Conservation (phyloP, 1,284 basidiomycete genomes). For the Entoloma clypeatum region DNA sequence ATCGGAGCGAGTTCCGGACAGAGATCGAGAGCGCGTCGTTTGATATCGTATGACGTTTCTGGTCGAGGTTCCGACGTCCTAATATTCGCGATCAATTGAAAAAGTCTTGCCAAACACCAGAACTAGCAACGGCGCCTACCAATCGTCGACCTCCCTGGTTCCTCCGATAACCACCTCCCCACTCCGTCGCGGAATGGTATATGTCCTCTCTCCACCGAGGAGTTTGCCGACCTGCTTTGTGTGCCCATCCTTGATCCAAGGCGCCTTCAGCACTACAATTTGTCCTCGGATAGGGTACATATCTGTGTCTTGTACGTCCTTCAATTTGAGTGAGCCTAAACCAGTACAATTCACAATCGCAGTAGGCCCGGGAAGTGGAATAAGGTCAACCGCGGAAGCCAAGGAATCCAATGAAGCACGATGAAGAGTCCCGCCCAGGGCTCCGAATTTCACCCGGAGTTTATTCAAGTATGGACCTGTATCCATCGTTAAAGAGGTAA, state of each 20-base stretch:
- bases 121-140: slow-evolving; percentile 10
- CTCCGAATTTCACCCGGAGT: slow-evolving; percentile 13
- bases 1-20: slow-evolving; percentile 18
- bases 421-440: slow-evolving; percentile 16
- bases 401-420: slow-evolving; percentile 9
- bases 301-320: slow-evolving; percentile 19
- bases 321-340: slow-evolving; percentile 17
- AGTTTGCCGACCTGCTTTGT: slow-evolving; percentile 19
- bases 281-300: slow-evolving; percentile 24
- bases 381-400: slow-evolving; percentile 8
- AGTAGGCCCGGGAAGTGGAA: not conserved
- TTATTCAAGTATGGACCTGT: slow-evolving; percentile 18
- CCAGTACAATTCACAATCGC: slow-evolving; percentile 21
- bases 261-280: slow-evolving; percentile 21
- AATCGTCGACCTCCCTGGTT: slow-evolving; percentile 19
- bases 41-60: slow-evolving; percentile 19
- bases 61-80: slow-evolving; percentile 16
- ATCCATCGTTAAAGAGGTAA: slow-evolving; percentile 23
- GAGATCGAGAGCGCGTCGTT: slow-evolving; percentile 17
- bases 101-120: not conserved
- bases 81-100: not conserved
- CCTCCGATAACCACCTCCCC: slow-evolving; percentile 23
- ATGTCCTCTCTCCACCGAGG: slow-evolving; percentile 18
- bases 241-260: slow-evolving; percentile 22
- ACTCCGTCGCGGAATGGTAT: slow-evolving; percentile 23